Evolutionary conservation across 2,329 filamentous ascomycete species (phyloP).

Genomic region (Aspergillus hortae): DNA sequence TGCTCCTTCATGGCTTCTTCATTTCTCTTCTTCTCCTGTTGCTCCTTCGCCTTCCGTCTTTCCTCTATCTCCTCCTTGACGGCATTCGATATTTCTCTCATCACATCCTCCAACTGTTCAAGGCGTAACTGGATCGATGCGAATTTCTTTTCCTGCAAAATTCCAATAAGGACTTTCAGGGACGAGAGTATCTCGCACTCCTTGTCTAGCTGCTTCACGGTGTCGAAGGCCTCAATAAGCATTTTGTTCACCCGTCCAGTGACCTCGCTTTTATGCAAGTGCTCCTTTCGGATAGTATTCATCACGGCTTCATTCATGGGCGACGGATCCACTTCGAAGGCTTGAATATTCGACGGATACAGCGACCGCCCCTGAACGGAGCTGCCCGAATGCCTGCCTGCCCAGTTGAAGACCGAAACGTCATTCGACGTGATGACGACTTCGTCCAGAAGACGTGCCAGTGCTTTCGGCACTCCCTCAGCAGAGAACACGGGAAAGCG

Average conservation of each 20-base stretch:
- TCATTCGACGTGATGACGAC: constrained; percentile 15
- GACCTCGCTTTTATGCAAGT: not conserved
- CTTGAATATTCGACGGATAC: constrained; percentile 7
- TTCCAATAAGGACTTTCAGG: not conserved
- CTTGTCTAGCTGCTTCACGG: not conserved
- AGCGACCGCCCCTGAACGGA: constrained; percentile 7
- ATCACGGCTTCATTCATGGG: not conserved
- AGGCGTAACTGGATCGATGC: not conserved
- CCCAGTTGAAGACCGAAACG: constrained; percentile 15
- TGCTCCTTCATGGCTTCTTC: no score
- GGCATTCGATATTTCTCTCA: not conserved
- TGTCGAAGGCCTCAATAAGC: not conserved
- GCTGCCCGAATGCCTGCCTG: constrained; percentile 8
- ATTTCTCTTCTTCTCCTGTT: not conserved
- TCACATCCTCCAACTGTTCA: not conserved
- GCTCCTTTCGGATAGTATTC: not conserved
- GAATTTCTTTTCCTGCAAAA: not conserved
- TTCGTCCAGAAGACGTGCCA: constrained; percentile 14
- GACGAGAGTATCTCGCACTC: not conserved
- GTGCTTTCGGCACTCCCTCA: constrained; percentile 14
- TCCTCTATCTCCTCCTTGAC: not conserved
- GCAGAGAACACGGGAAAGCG: constrained; percentile 15
- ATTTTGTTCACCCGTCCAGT: not conserved
- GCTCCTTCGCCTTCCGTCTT: not conserved
- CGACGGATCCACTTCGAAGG: constrained; percentile 1